A percentile compares a stretch with the other conserved stretches of the same genome.
These are phyloP conservation scores for Alternaria angustiovoidea DNA, from an alignment of 2,329 filamentous ascomycete species.

Conservation along the genomic window DNA sequence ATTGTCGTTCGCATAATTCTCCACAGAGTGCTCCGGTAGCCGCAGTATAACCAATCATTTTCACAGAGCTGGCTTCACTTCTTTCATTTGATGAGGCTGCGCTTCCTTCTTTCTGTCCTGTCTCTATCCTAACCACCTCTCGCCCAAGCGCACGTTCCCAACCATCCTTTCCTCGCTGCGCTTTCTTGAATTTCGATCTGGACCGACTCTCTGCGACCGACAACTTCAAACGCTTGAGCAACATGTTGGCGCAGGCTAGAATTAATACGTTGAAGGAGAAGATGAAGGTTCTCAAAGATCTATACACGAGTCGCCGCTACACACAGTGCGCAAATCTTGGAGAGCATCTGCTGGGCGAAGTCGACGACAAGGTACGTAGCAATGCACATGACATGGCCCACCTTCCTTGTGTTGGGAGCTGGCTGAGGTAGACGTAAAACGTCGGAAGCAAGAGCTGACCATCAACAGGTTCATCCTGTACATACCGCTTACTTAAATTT, in stretches of 20 bases:
- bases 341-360: slow-evolving; percentile 33
- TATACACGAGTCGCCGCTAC: slow-evolving; percentile 47
- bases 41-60: background rate
- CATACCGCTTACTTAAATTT: slow-evolving; percentile 48
- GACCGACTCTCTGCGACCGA: slow-evolving; percentile 8
- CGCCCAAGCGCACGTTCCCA: slow-evolving; percentile 11
- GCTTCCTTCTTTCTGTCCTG: slow-evolving; percentile 2
- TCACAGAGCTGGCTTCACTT: slow-evolving; percentile 13
- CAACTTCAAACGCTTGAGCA: slow-evolving; percentile 6
- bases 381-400: background rate
- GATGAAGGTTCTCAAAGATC: slow-evolving; percentile 39
- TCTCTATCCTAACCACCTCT: background rate
- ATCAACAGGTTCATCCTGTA: slow-evolving; percentile 44
- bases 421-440: background rate
- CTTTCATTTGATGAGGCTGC: slow-evolving; percentile 11
- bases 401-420: background rate
- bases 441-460: slow-evolving; percentile 4
- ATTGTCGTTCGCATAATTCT: background rate
- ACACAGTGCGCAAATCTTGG: slow-evolving; percentile 45
- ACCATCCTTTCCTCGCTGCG: slow-evolving; percentile 3
- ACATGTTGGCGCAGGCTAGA: slow-evolving; percentile 26
- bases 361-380: slow-evolving; percentile 32
- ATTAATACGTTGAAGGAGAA: slow-evolving; percentile 34
- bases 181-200: slow-evolving; percentile 13
- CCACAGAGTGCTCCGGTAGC: slow-evolving; percentile 12